Evolutionary conservation across 2,329 filamentous ascomycete genomes (phyloP).

Genomic region (Rutstroemia sydowiana): DNA sequence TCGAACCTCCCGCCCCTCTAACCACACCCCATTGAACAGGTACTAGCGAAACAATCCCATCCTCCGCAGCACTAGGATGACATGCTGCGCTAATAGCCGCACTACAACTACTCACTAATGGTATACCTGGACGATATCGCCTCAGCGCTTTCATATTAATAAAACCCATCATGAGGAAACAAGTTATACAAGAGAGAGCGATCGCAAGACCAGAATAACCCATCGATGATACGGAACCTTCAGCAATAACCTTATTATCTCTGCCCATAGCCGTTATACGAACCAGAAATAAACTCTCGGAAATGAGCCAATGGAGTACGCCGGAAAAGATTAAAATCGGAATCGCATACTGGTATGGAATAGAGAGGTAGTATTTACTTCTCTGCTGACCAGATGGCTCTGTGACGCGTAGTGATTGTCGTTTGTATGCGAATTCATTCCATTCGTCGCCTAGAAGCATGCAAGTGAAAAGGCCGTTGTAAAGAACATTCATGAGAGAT

Average conservation of each 20-base stretch:
- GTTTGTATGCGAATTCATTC: slow-evolving; percentile 26
- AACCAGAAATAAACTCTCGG: slow-evolving; percentile 33
- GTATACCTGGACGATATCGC: slow-evolving; percentile 13
- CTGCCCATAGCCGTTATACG: neutral
- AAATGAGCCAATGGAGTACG: slow-evolving; percentile 36
- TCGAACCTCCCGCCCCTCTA: slow-evolving; percentile 6
- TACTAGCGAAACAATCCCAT: slow-evolving; percentile 7
- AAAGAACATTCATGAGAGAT: slow-evolving; percentile 28
- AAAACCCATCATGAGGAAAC: neutral
- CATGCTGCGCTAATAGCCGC: slow-evolving; percentile 19
- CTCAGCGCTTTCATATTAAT: neutral
- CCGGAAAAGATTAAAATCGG: slow-evolving; percentile 20
- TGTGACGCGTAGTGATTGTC: slow-evolving; percentile 30
- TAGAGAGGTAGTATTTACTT: slow-evolving; percentile 31
- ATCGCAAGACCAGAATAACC: neutral
- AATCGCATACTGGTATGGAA: slow-evolving; percentile 32
- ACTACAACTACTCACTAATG: slow-evolving; percentile 18
- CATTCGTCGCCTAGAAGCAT: slow-evolving; percentile 19
- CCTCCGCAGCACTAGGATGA: slow-evolving; percentile 14
- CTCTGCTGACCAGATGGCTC: slow-evolving; percentile 27
- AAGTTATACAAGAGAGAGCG: neutral
- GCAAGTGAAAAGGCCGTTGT: slow-evolving; percentile 28
- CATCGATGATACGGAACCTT: slow-evolving; percentile 10
- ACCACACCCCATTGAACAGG: slow-evolving; percentile 17
- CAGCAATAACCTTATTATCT: neutral